phyloP scores from a whole-genome alignment of 2,329 filamentous ascomycete genomes.

The Aphanoascus verrucosus region DNA sequence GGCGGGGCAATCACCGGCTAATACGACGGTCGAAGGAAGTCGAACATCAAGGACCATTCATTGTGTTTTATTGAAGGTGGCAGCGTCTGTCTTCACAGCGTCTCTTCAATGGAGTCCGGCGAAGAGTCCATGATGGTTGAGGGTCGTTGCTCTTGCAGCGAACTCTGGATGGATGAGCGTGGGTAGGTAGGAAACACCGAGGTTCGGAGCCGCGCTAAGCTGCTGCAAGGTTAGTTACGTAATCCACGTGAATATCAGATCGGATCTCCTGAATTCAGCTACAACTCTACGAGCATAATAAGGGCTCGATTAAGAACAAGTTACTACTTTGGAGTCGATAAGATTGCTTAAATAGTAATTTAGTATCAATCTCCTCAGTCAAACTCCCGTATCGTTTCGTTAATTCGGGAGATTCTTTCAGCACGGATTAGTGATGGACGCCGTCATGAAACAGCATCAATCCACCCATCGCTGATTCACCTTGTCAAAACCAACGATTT shows the following conservation, averaged over 20 bases:
- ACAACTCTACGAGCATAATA: too few species aligned
- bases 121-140: conserved; percentile 1
- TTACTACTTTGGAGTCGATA: too few species aligned
- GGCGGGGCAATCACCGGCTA: conserved; percentile 3
- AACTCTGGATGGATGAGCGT: neutral
- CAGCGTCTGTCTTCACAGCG: neutral
- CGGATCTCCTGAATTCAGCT: too few species aligned
- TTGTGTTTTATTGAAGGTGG: neutral
- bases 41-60: conserved; percentile 2
- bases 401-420: neutral
- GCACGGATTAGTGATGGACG: neutral
- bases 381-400: too few species aligned
- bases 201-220: neutral
- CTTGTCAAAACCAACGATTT: conserved; percentile 54
- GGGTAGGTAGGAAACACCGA: conserved; percentile 11
- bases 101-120: neutral
- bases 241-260: too few species aligned
- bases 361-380: too few species aligned
- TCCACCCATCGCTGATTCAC: conserved; percentile 48
- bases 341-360: too few species aligned
- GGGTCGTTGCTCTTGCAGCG: conserved; percentile 6
- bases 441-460: conserved; percentile 19
- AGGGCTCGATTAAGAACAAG: too few species aligned
- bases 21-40: neutral
- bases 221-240: too few species aligned